Evolutionary conservation across 495 filamentous ascomycete species (phyloP).

Genomic region (Neurospora sp.): DNA sequence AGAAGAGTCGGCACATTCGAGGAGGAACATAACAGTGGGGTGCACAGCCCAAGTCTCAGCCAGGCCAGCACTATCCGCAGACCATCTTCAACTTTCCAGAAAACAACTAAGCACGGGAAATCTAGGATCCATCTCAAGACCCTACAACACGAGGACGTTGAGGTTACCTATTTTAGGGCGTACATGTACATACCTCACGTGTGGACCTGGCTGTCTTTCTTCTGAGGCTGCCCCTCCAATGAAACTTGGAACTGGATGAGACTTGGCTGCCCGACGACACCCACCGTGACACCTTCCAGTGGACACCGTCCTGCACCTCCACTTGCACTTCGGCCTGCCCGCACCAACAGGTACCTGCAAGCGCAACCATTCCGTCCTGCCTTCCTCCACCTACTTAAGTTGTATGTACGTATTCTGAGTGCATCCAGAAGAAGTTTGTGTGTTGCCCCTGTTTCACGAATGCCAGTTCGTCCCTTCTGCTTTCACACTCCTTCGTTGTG

Average conservation of each 20-base stretch:
- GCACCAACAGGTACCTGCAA: background rate
- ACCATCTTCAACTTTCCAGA: background rate
- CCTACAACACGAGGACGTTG: background rate
- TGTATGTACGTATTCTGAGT: background rate
- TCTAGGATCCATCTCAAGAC: background rate
- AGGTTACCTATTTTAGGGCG: background rate
- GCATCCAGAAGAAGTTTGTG: background rate
- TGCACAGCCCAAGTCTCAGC: background rate
- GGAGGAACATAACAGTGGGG: background rate
- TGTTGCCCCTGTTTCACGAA: background rate
- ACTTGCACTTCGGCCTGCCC: background rate
- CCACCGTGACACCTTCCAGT: background rate
- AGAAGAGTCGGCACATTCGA: background rate
- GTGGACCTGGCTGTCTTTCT: background rate
- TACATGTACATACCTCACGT: background rate
- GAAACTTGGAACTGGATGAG: background rate
- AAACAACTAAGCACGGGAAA: background rate
- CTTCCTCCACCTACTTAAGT: background rate
- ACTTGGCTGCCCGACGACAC: background rate
- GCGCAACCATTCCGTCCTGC: background rate
- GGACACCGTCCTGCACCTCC: background rate
- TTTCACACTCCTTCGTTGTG: background rate
- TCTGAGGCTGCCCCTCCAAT: background rate
- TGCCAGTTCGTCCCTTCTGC: background rate
- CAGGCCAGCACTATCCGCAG: background rate